Evolutionary conservation across 2,329 filamentous ascomycete species (phyloP).

Genomic region (Emmonsia crescens): DNA sequence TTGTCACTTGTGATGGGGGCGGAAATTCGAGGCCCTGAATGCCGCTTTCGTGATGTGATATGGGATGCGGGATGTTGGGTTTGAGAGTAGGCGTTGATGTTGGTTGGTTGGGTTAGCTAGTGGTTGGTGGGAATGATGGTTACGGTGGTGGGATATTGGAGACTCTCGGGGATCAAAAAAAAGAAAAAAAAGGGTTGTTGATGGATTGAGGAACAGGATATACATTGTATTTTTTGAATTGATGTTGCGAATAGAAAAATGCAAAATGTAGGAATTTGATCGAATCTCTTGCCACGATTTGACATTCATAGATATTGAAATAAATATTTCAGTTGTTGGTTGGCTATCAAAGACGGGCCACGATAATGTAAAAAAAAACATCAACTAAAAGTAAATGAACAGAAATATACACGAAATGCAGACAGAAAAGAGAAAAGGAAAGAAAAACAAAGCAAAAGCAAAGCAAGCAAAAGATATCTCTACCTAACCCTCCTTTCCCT

Average conservation of each 20-base stretch:
- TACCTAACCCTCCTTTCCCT: constrained; percentile 16
- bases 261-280: background rate
- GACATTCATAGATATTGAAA: background rate
- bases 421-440: background rate
- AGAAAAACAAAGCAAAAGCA: background rate
- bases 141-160: background rate
- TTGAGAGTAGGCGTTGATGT: background rate
- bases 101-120: background rate
- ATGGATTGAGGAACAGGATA: background rate
- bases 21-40: background rate
- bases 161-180: background rate
- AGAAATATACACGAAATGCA: background rate
- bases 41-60: background rate
- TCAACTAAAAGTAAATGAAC: background rate
- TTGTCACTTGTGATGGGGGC: background rate
- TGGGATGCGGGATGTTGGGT: background rate
- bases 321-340: background rate
- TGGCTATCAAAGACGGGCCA: background rate
- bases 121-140: background rate
- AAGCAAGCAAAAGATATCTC: background rate
- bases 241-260: background rate
- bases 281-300: background rate
- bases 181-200: background rate
- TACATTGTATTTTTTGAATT: background rate
- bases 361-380: background rate